phyloP scores from a whole-genome alignment of 345 rosid species.

The Diplotaxis tenuifolia region DNA sequence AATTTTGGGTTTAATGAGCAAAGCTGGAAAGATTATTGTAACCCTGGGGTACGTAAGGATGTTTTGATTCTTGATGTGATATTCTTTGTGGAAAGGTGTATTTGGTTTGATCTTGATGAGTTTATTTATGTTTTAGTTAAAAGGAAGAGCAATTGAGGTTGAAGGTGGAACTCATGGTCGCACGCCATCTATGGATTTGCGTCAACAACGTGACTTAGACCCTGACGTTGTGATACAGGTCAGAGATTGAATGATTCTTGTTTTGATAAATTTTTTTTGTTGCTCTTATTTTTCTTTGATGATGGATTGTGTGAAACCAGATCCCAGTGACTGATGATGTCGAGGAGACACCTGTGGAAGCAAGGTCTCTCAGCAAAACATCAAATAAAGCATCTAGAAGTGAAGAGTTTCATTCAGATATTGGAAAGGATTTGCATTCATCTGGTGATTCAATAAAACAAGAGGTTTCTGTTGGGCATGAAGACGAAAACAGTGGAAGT shows the following conservation, averaged over 20 bases:
- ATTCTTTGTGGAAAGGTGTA: slow-evolving; percentile 12
- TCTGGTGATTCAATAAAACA: slow-evolving; percentile 32
- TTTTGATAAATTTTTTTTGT: slow-evolving; percentile 12
- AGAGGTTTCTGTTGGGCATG: slow-evolving; percentile 30
- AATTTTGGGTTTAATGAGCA: slow-evolving; percentile 69
- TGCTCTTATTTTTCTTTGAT: slow-evolving; percentile 15
- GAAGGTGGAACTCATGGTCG: slow-evolving; percentile 49
- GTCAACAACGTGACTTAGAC: slow-evolving; percentile 42
- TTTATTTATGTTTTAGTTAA: slow-evolving; percentile 37
- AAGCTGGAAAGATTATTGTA: slow-evolving; percentile 67
- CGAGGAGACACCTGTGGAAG: slow-evolving; percentile 39
- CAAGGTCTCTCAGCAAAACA: slow-evolving; percentile 19
- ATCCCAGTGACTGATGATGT: slow-evolving; percentile 49
- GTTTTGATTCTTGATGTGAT: neutral
- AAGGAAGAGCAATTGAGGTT: slow-evolving; percentile 68
- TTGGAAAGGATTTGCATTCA: slow-evolving; percentile 1
- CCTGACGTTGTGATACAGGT: slow-evolving; percentile 77
- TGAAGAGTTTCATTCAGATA: slow-evolving; percentile 26
- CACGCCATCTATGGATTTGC: slow-evolving; percentile 48
- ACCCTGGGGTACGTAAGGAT: slow-evolving; percentile 45
- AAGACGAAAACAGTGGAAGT: slow-evolving; percentile 28
- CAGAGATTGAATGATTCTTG: slow-evolving; percentile 7
- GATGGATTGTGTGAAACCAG: slow-evolving; percentile 40
- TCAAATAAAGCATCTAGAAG: slow-evolving; percentile 24
- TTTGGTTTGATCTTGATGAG: slow-evolving; percentile 16